Evolutionary conservation across 345 rosid species (phyloP).

Genomic region (Streptanthus diversifolius): DNA sequence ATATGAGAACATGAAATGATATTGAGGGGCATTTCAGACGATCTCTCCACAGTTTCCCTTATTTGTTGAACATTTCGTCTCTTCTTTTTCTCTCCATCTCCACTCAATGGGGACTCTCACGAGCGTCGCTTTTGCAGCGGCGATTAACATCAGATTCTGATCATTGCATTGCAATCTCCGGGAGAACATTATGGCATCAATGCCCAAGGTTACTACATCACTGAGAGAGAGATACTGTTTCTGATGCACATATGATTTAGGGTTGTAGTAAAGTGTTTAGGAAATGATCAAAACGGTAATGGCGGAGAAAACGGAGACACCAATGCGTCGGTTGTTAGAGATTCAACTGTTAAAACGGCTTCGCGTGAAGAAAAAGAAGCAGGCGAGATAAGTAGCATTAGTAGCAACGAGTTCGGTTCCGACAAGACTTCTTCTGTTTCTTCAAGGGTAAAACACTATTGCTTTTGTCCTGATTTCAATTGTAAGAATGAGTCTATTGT

Average conservation of each 20-base stretch:
- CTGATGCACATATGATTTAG: constrained; percentile 24
- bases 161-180: constrained; percentile 23
- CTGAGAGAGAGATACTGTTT: constrained; percentile 27
- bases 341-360: constrained; percentile 43
- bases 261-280: constrained; percentile 43
- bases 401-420: constrained; percentile 39
- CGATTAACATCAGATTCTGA: constrained; percentile 39
- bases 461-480: background rate
- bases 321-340: constrained; percentile 22
- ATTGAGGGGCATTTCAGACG: too few relatives aligned
- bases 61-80: background rate
- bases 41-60: constrained; percentile 6
- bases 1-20: too few relatives aligned
- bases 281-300: constrained; percentile 28
- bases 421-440: constrained; percentile 51
- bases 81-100: background rate
- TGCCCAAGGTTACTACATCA: constrained; percentile 12
- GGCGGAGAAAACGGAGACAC: constrained; percentile 33
- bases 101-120: constrained; percentile 63
- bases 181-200: constrained; percentile 19
- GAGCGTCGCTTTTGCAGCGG: constrained; percentile 45
- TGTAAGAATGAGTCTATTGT: too few relatives aligned
- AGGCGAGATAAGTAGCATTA: constrained; percentile 30
- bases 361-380: constrained; percentile 38
- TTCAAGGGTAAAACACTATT: constrained; percentile 43